Conservation (phyloP, 345 rosid species). For the Hibiscus syriacus region DNA sequence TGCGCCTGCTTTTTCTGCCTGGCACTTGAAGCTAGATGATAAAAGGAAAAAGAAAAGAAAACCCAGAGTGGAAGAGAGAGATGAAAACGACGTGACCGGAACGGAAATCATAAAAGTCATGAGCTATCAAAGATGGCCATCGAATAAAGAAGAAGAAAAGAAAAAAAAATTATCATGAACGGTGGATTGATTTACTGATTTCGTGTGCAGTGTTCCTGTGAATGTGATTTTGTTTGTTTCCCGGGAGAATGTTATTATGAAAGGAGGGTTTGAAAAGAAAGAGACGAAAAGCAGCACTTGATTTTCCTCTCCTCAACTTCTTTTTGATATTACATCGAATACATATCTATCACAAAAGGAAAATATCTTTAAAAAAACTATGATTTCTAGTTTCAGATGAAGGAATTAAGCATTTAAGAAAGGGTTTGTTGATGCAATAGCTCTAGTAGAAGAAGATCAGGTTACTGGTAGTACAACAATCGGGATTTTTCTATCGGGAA, state of each 20-base stretch:
- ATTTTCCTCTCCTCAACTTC: no score
- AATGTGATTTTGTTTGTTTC: background rate
- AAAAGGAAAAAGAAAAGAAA: slow-evolving; percentile 15
- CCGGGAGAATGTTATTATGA: slow-evolving; percentile 12
- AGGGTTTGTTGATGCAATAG: background rate
- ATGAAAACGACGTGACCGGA: slow-evolving; percentile 51
- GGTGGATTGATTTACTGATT: slow-evolving; percentile 17
- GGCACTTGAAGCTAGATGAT: slow-evolving; percentile 24
- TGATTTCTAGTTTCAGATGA: background rate
- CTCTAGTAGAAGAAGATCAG: background rate
- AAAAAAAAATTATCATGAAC: slow-evolving; percentile 8
- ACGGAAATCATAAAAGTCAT: slow-evolving; percentile 34
- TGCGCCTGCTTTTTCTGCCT: slow-evolving; percentile 28
- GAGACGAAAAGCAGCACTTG: slow-evolving; percentile 9
- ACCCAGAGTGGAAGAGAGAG: slow-evolving; percentile 10
- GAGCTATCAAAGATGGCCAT: slow-evolving; percentile 22
- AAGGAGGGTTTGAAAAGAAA: slow-evolving; percentile 7
- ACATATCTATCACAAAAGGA: no score
- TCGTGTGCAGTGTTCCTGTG: slow-evolving; percentile 13
- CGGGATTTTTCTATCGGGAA: no score
- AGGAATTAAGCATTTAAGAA: background rate
- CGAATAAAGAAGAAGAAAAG: slow-evolving; percentile 29
- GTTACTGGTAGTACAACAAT: no score
- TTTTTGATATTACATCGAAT: no score
- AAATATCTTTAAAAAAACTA: background rate